Conservation (phyloP, 2,329 filamentous ascomycete genomes). For the Beauveria australis region DNA sequence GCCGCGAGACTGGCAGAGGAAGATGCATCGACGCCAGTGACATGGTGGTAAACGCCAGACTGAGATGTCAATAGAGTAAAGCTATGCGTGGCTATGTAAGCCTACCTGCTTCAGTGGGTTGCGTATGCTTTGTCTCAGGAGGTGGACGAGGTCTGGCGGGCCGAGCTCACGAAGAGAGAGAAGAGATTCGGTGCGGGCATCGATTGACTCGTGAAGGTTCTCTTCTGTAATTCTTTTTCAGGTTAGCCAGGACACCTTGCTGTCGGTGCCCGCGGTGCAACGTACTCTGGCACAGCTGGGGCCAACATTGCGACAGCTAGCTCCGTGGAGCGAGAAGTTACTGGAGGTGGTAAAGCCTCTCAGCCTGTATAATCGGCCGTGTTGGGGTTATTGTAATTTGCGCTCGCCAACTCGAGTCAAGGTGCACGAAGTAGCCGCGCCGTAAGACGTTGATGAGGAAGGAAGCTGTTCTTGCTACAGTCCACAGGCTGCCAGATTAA, state of each 20-base stretch:
- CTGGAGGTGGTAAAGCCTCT: not conserved
- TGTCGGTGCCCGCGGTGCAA: slow-evolving; percentile 15
- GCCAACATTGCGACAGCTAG: slow-evolving; percentile 51
- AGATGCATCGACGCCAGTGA: slow-evolving; percentile 92
- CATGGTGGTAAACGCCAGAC: slow-evolving; percentile 95
- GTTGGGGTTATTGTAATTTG: not conserved
- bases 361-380: not conserved
- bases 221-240: slow-evolving; percentile 78
- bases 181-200: slow-evolving; percentile 84
- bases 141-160: slow-evolving; percentile 89
- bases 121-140: slow-evolving; percentile 65
- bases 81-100: not conserved
- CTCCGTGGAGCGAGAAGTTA: slow-evolving; percentile 15
- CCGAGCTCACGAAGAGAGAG: slow-evolving; percentile 83
- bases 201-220: slow-evolving; percentile 81
- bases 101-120: slow-evolving; percentile 49
- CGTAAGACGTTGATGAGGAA: not conserved
- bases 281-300: slow-evolving; percentile 70
- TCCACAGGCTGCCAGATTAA: slow-evolving; percentile 7
- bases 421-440: not conserved
- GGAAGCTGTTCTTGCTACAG: not conserved
- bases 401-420: not conserved
- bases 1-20: slow-evolving; percentile 94
- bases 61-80: slow-evolving; percentile 27
- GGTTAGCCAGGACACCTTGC: slow-evolving; percentile 6